Base-by-base conservation (phyloP, 2,329 filamentous ascomycete species). In the Trichophyton rubrum region DNA sequence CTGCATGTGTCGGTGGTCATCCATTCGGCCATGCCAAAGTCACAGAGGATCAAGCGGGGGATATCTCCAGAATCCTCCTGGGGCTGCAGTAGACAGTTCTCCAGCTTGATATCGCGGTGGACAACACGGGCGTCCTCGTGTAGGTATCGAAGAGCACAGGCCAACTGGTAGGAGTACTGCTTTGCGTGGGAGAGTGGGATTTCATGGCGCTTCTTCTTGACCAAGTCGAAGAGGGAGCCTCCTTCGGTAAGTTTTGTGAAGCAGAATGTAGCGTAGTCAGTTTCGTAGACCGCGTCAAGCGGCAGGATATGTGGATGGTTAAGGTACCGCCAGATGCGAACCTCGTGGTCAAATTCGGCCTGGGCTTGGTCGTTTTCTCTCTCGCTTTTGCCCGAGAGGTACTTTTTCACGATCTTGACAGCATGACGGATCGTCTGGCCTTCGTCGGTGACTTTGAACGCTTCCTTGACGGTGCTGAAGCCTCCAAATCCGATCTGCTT, bases 11-110 rank as follows among this genome's bases (percentile, higher is more conserved):
- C 82, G 60, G 75, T 79, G 22, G 79, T 77, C 64, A 86, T 79
- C 74, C 85, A 87, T 68, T 87, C 84, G 11, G 85, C 83, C 75
- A 87, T 84, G 56, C 85, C 85, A 67, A 87, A 87, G 68, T 87
- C 85, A 70, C 84, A 86, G 3, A 87, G 76, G 3, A 85, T 79
- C 5, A 87, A 68, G 40, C 80, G 79, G 2, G 58, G 51, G 17
- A 59, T 49, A 8, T 62, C 62, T 15, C 80, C 78, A 41, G 80
- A 74, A 0, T 70, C 71, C 3, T 79, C 77, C 2, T 13, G 33
- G 33, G 76, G 72, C 4, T 73, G 73, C 17, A 79, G 67, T 1
- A 87, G 78, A 65, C 84, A 86, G 64, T 87, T 87, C 67, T 87
- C 85, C 24, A 87, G 78, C 69, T 87, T 87, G 68, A 87, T 80